Percentiles rank a stretch among this genome's conserved stretches.
Conservation (phyloP, 371 early-diverging fungal genomes). For the Haplosporangium sp. region DNA sequence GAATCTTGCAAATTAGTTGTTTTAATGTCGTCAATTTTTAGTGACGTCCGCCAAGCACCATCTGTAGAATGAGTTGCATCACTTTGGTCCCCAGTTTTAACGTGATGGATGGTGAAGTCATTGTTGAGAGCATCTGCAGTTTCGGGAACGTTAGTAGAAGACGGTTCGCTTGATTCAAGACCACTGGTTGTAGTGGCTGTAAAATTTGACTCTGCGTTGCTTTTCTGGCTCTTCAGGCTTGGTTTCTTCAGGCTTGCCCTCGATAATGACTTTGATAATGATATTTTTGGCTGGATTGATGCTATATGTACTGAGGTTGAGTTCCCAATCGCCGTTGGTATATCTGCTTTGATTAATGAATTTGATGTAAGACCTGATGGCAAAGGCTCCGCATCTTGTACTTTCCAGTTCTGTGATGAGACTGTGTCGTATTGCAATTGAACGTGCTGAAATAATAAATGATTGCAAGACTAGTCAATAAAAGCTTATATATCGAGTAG, state of each 20-base stretch:
- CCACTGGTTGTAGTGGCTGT: background rate
- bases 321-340: background rate
- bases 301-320: background rate
- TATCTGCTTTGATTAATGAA: background rate
- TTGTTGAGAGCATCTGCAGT: background rate
- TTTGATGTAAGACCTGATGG: background rate
- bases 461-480: too few relatives aligned
- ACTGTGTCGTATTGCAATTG: too few relatives aligned
- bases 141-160: background rate
- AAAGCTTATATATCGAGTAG: too few relatives aligned
- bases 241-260: conserved; percentile 18
- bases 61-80: background rate
- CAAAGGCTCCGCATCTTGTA: background rate
- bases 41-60: background rate
- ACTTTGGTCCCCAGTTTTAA: background rate
- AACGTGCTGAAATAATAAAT: too few relatives aligned
- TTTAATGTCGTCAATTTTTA: background rate
- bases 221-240: background rate
- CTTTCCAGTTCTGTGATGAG: too few relatives aligned
- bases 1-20: background rate
- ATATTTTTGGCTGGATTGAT: background rate
- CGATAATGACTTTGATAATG: background rate
- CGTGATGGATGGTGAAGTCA: background rate
- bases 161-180: background rate
- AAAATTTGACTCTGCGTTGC: background rate